Evolutionary conservation across 2,329 filamentous ascomycete species (phyloP).

Genomic region (Aspergillus sp.): DNA sequence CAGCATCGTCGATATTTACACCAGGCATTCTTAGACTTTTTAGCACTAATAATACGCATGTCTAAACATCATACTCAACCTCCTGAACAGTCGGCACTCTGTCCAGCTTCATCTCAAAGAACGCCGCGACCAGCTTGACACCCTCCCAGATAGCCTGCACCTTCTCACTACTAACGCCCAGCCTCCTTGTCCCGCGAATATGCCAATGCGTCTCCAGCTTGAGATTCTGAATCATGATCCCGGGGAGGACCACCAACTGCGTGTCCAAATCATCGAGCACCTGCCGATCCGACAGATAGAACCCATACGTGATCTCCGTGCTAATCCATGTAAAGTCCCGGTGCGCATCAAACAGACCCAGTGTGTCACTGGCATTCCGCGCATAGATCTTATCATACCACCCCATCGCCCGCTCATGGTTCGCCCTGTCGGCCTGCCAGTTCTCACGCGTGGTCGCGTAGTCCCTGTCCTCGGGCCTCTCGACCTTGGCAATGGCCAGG

Average conservation of each 20-base stretch:
- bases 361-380: neutral
- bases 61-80: neutral
- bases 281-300: neutral
- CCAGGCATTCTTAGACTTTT: neutral
- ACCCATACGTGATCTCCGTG: neutral
- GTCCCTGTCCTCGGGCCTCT: neutral
- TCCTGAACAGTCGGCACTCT: neutral
- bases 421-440: neutral
- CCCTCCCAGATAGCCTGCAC: neutral
- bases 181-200: neutral
- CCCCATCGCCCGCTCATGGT: neutral
- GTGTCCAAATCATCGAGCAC: neutral
- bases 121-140: neutral
- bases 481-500: neutral
- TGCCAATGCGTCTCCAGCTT: neutral
- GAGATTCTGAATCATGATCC: constrained; percentile 4
- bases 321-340: neutral
- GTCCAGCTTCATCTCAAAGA: neutral
- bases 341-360: neutral
- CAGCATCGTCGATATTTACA: too few species aligned
- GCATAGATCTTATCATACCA: neutral
- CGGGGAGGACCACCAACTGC: neutral
- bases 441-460: neutral
- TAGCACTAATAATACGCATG: neutral
- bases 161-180: neutral